A percentile compares a stretch with the other conserved stretches of the same genome.
Evolutionary conservation across 139 green algal species (phyloP).

Genomic region (Picochlorum sp.): DNA sequence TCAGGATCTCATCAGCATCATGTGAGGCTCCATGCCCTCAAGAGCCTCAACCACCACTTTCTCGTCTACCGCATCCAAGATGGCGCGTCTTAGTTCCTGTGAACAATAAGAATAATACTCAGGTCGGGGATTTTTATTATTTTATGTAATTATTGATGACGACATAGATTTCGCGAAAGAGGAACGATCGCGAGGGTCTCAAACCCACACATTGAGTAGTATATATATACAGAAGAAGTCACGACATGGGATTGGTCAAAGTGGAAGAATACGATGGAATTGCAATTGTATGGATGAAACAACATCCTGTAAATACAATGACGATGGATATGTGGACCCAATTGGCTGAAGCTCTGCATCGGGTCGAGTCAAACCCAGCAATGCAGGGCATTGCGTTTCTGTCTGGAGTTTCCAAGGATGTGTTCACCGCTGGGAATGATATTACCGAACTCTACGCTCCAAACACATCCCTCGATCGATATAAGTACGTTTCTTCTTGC

Average conservation of each 20-base stretch:
- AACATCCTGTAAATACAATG: conserved; percentile 66
- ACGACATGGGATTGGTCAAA: no score
- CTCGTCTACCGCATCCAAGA: conserved; percentile 31
- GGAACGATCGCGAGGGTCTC: no score
- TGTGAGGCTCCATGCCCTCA: conserved; percentile 50
- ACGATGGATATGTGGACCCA: conserved; percentile 48
- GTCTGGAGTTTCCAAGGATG: conserved; percentile 51
- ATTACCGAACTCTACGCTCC: conserved; percentile 75
- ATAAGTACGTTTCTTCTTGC: conserved; percentile 10
- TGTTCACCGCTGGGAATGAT: conserved; percentile 76
- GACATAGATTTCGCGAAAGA: no score
- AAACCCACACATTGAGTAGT: no score
- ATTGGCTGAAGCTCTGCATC: conserved; percentile 38
- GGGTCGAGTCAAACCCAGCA: conserved; percentile 41
- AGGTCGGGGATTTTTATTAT: neutral
- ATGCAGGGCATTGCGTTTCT: conserved; percentile 58
- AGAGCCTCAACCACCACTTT: conserved; percentile 80
- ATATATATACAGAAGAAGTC: no score
- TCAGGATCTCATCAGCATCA: neutral
- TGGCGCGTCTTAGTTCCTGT: neutral
- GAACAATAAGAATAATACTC: no score
- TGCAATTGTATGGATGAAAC: conserved; percentile 38
- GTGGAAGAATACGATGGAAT: conserved; percentile 17
- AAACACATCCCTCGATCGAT: conserved; percentile 41
- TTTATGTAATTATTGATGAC: neutral